Evolutionary conservation across 352 stramenopile genomes (phyloP), one percentile per base, ranked within the genome.

Genomic region (Globisporangium radiosum): DNA sequence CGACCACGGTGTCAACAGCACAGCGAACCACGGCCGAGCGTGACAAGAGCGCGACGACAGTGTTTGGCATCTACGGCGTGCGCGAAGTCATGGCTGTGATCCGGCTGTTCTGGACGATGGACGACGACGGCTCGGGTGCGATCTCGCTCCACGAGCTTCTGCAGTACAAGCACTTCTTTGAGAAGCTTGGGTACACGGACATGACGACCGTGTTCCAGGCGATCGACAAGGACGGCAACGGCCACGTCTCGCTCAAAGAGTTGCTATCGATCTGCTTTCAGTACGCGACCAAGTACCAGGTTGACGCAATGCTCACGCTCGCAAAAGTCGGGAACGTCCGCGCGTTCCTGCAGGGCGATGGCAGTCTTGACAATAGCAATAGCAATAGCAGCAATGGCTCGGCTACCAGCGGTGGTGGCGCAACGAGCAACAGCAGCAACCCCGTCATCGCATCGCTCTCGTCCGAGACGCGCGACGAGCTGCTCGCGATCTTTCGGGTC

Each of bases 1-100:
- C 45, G 1, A 50, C 19, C 45, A 25, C 45, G 17, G 45, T 15
- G 17, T 50, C 45, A 17, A 5, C 45, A 5, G 15, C 39, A 14
- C n/a, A n/a, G 8, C 54, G 56, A 13, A 59, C 56, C 2, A 66
- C 70, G 13, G 52, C 45, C 14, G 57, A 63, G 10, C 49, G 72
- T 4, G 68, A 77, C 25, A 78, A 71, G 57, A 72, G 59, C 45
- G 63, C 66, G 17, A 66, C 73, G 8, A 25, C 25, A 25, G 48
- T 56, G 59, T 90, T 90, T 62, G 81, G 81, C 2, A 87, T 85
- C 48, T 90, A 90, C 64, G 69, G 66, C 9, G 76, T 86, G 17
- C 69, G 73, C 11, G 81, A 90, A 53, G 78, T 88, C 38, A 90
- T 90, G 81, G 82, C 79, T 5, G 70, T 90, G 5, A 84, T 90